These are phyloP conservation scores for Triticum aestivum DNA, from an alignment of 176 grass and related monocot species.

Conservation along the genomic window DNA sequence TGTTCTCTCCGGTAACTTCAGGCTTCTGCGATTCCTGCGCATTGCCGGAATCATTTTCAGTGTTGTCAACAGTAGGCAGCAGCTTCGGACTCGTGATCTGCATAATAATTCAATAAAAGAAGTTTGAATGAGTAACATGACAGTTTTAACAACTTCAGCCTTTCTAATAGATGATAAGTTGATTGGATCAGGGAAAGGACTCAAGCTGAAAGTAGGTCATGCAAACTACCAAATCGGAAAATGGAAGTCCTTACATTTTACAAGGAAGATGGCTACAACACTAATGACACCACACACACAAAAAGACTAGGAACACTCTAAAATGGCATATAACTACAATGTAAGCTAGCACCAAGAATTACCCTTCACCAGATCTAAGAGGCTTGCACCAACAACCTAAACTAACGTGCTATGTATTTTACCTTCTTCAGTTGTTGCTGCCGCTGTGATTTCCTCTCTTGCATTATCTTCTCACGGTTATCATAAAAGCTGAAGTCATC, in stretches of 20 bases:
- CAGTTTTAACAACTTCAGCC: neutral
- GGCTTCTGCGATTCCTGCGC: slow-evolving; percentile 4
- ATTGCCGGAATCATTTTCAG: slow-evolving; percentile 15
- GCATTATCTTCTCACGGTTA: slow-evolving; percentile 82
- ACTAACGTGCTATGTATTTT: neutral
- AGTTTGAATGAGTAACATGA: neutral
- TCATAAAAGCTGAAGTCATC: slow-evolving; percentile 90
- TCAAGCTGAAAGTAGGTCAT: neutral
- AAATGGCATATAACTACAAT: neutral
- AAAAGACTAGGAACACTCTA: neutral
- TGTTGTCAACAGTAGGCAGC: neutral
- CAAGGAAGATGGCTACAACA: neutral
- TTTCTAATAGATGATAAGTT: neutral
- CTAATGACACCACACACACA: neutral
- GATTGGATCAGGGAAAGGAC: neutral
- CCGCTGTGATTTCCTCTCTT: slow-evolving; percentile 65
- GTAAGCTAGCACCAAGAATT: neutral
- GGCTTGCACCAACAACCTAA: neutral
- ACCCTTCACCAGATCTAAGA: neutral
- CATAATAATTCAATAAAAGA: neutral
- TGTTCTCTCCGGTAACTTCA: slow-evolving; percentile 20
- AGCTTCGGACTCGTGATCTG: neutral
- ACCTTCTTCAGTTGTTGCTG: slow-evolving; percentile 71
- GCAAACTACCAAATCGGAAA: neutral
- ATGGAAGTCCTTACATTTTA: neutral